Evolutionary conservation across 768 basidiomycete species (phyloP), one percentile per base, ranked within the genome.

Genomic region (Suillus variegatus): DNA sequence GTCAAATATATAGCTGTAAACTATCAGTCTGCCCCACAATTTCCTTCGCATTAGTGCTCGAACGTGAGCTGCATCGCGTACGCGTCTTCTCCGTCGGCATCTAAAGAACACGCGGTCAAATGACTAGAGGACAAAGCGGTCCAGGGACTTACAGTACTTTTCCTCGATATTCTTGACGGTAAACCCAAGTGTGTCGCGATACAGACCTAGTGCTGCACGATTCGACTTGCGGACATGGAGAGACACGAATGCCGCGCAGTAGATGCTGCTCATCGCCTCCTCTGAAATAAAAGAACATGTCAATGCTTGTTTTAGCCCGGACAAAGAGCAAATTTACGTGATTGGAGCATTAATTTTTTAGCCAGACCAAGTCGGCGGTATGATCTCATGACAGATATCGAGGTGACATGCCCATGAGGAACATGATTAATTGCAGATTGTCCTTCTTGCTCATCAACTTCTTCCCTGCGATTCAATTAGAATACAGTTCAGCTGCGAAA

Each of bases 141-240:
- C 52, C 38, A 12, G 14, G 58, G n/a, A 86, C 92, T 76, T 71
- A 97, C 95, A 98, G 71, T 99, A 98, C 68, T 87, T 89, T 76
- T 92, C 89, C 75, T 97, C 96, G 47, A 97, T 86, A 58, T 87
- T 87, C 49, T 88, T 88, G 6, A 97, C 91, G 25, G 89, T 85
- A 78, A 99, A 99, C 2, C 95, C 95, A 7, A 99, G 80, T 2
- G 93, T 89, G 72, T 97, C 95, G 57, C 88, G 85, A 76, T 98
- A 99, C 62, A 98, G 81, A 13, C 85, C 87, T 52, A 98, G 87
- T 1, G 97, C 96, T 0, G 96, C 94, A 64, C 91, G 88, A 74
- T 99, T 98, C n/a, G 94, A 94, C 78, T 94, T 93, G 55, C 97
- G 86, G 36, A 99, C 96, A 70, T 98, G 95, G 25, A 99, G 80